Evolutionary conservation across 2,329 filamentous ascomycete genomes (phyloP).

Genomic region (Phyllosticta ampelicida): DNA sequence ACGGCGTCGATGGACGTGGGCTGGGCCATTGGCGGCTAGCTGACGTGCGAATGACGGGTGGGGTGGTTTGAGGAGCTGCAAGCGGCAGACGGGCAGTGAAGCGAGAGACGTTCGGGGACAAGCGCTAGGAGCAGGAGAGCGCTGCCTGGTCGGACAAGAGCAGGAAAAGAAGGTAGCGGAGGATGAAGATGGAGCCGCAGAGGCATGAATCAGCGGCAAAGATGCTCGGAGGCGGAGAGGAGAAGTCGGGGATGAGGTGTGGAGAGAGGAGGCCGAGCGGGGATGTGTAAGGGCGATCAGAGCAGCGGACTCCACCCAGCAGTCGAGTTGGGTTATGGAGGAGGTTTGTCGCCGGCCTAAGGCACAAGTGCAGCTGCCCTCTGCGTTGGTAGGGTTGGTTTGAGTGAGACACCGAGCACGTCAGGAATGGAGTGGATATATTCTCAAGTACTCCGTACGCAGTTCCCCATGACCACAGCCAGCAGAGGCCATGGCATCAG

Average conservation of each 20-base stretch:
- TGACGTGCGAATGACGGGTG: not conserved
- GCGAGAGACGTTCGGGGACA: not conserved
- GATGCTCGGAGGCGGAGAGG: not conserved
- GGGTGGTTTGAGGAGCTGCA: not conserved
- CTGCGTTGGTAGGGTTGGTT: not conserved
- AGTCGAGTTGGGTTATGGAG: not conserved
- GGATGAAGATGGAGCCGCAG: not conserved
- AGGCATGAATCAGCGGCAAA: not conserved
- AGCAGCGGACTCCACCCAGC: too few relatives aligned
- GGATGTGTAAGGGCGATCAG: too few relatives aligned
- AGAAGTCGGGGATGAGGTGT: not conserved
- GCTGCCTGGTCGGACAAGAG: not conserved
- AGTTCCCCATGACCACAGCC: too few relatives aligned
- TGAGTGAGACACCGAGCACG: not conserved
- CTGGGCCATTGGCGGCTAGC: conserved; percentile 1
- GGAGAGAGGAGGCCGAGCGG: not conserved
- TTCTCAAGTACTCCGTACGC: too few relatives aligned
- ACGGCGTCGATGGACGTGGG: conserved; percentile 9
- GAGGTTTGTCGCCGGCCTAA: not conserved
- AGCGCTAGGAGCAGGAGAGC: not conserved
- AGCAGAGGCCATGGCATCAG: too few relatives aligned
- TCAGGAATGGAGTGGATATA: not conserved
- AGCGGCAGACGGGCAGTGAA: not conserved
- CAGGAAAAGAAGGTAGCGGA: not conserved
- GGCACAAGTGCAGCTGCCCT: not conserved